A percentile compares a stretch with the other conserved stretches of the same genome.
Conservation (phyloP, 768 basidiomycete species). For the Chalciporus sphaerocephalus region DNA sequence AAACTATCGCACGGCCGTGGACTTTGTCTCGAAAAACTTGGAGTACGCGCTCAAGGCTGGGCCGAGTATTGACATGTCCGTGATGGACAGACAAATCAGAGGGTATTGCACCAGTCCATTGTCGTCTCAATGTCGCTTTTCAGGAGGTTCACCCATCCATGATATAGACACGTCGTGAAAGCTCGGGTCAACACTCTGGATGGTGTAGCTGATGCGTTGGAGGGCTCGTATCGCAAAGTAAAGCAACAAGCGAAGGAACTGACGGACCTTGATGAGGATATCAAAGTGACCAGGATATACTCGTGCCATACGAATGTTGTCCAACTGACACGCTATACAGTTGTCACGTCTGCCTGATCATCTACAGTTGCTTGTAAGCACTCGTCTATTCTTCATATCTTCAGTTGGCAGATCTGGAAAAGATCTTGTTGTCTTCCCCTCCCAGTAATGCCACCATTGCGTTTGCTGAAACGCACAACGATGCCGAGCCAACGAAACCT, state of each 20-base stretch:
- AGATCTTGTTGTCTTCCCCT: constrained; percentile 57
- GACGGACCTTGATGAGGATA: constrained; percentile 60
- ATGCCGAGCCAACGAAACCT: constrained; percentile 27
- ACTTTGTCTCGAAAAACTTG: constrained; percentile 54
- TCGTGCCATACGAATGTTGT: background rate
- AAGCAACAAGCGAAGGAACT: constrained; percentile 46
- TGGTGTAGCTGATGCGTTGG: constrained; percentile 54
- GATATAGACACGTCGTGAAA: constrained; percentile 55
- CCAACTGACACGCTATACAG: constrained; percentile 31
- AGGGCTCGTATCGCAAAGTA: constrained; percentile 47
- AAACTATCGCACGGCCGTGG: constrained; percentile 47
- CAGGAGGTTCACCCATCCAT: constrained; percentile 11
- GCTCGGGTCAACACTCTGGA: constrained; percentile 67
- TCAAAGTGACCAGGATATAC: constrained; percentile 43
- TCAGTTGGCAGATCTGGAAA: constrained; percentile 4
- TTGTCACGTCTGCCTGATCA: constrained; percentile 62
- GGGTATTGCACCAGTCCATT: constrained; percentile 41
- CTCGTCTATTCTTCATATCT: background rate
- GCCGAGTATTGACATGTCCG: constrained; percentile 50
- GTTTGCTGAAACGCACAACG: constrained; percentile 52
- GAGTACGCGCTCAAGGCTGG: constrained; percentile 58
- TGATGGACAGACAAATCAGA: constrained; percentile 47
- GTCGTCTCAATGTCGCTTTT: background rate
- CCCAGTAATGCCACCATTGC: constrained; percentile 47
- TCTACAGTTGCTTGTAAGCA: constrained; percentile 64